A percentile compares a stretch with the other conserved stretches of the same genome.
phyloP scores from a whole-genome alignment of 169 alveolate genomes.

The Babesia sp. region DNA sequence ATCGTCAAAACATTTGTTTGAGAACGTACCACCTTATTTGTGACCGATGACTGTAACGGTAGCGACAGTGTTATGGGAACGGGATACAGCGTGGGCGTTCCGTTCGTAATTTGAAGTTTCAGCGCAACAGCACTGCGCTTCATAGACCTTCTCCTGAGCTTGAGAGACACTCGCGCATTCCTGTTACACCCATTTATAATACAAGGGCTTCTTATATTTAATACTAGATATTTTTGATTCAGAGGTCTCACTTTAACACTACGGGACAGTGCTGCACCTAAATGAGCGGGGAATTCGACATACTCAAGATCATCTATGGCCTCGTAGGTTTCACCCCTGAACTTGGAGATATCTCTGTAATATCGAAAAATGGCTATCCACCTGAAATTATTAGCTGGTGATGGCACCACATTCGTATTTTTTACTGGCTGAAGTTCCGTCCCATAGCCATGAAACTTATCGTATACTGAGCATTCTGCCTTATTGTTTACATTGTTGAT shows the following conservation, averaged over 20 bases:
- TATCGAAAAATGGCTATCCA: not conserved
- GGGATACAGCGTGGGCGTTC: conserved; percentile 18
- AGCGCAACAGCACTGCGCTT: not conserved
- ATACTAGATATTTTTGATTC: not conserved
- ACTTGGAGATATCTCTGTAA: not conserved
- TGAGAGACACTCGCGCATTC: not conserved
- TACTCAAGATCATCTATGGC: conserved; percentile 30
- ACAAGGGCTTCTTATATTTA: not conserved
- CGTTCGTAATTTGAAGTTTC: not conserved
- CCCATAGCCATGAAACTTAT: not conserved
- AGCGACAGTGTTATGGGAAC: not conserved
- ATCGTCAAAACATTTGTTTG: not conserved
- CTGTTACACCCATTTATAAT: not conserved
- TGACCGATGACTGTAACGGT: not conserved
- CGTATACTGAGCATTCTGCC: not conserved
- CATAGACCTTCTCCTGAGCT: not conserved
- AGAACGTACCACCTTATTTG: not conserved
- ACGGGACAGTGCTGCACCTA: conserved; percentile 8
- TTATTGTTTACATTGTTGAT: not conserved
- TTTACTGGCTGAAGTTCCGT: not conserved
- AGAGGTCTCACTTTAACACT: not conserved
- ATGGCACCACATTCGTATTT: not conserved
- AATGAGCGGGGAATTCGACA: conserved; percentile 28
- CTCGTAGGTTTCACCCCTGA: not conserved
- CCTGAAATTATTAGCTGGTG: not conserved